These are phyloP conservation scores for Phellopilus nigrolimitatus DNA, from an alignment of 1,284 basidiomycete species.

Conservation along the genomic window DNA sequence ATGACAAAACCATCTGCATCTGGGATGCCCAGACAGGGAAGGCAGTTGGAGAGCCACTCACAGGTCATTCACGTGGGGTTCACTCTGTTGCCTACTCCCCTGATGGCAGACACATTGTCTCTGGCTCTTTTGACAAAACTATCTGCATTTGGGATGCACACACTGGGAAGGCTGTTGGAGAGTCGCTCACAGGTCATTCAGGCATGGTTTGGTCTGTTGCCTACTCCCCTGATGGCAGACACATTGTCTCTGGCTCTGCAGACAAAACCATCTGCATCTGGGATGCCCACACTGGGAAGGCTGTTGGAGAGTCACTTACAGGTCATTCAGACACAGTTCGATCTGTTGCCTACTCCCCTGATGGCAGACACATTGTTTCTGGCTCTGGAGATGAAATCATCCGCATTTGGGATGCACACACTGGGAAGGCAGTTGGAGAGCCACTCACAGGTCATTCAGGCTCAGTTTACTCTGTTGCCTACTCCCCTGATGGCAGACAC, in stretches of 20 bases:
- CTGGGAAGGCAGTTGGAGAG: too few species aligned
- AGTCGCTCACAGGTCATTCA: slow-evolving; percentile 36
- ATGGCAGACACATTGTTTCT: too few species aligned
- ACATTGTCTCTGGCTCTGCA: slow-evolving; percentile 16
- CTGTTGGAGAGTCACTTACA: slow-evolving; percentile 47
- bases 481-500: too few species aligned
- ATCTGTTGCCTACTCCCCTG: too few species aligned
- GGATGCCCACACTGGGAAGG: slow-evolving; percentile 53
- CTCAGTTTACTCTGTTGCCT: too few species aligned
- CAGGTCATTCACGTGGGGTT: slow-evolving; percentile 3
- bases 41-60: background rate
- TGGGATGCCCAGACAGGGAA: too few species aligned
- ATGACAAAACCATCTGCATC: too few species aligned
- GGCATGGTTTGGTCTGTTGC: slow-evolving; percentile 39
- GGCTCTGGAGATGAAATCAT: too few species aligned
- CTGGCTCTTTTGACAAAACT: slow-evolving; percentile 98
- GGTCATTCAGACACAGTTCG: too few species aligned
- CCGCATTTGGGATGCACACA: too few species aligned
- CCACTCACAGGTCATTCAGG: too few species aligned
- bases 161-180: slow-evolving; percentile 26
- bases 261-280: slow-evolving; percentile 98
- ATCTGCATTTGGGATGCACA: slow-evolving; percentile 87
- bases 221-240: slow-evolving; percentile 33
- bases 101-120: slow-evolving; percentile 40
- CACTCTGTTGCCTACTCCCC: slow-evolving; percentile 12